Evolutionary conservation across 2,329 filamentous ascomycete genomes (phyloP).

Genomic region (Sporothrix humicola): DNA sequence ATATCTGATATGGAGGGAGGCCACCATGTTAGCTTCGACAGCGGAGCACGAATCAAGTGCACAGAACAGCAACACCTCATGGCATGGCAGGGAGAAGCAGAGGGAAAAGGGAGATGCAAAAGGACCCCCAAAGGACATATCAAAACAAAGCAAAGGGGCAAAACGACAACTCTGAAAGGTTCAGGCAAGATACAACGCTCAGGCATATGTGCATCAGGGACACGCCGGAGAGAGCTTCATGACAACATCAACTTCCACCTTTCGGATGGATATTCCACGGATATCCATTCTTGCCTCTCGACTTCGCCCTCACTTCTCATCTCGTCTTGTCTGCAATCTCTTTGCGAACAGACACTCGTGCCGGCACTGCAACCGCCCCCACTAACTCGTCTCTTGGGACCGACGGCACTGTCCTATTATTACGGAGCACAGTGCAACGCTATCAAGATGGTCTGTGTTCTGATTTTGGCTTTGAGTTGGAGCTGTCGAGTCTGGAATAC

Average conservation of each 20-base stretch:
- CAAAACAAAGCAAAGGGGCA: background rate
- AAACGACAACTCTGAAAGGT: background rate
- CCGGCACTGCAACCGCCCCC: slow-evolving; percentile 28
- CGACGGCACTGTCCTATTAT: background rate
- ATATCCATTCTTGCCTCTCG: background rate
- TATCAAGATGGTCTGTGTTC: background rate
- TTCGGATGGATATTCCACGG: background rate
- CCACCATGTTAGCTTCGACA: background rate
- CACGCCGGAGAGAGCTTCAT: background rate
- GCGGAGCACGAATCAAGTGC: slow-evolving; percentile 14
- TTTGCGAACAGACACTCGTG: slow-evolving; percentile 25
- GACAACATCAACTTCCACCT: background rate
- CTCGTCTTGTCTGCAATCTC: slow-evolving; percentile 26
- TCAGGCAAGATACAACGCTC: background rate
- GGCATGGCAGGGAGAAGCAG: background rate
- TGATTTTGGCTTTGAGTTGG: background rate
- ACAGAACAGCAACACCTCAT: background rate
- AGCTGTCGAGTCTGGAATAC: background rate
- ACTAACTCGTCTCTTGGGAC: slow-evolving; percentile 25
- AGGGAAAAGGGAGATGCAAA: slow-evolving; percentile 15
- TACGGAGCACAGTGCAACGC: background rate
- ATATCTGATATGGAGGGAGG: background rate
- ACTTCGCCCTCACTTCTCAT: slow-evolving; percentile 5
- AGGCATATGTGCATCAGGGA: background rate
- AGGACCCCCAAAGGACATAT: background rate